These are phyloP conservation scores for Linnemannia hyalina DNA, from an alignment of 192 early-diverging fungal species.

Conservation along the genomic window DNA sequence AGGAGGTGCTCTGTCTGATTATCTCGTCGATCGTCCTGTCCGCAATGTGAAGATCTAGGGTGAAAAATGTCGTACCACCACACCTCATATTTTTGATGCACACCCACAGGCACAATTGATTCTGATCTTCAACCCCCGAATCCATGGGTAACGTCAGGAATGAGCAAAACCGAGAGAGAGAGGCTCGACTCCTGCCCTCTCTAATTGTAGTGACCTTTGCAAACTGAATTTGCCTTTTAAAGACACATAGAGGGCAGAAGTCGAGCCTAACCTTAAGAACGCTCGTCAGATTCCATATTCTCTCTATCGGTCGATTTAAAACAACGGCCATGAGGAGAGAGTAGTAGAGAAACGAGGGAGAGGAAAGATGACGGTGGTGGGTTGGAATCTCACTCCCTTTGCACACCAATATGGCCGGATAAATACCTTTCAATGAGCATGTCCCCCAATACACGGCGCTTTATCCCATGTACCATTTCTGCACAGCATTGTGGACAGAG, in stretches of 20 bases:
- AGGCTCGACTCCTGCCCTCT: no score
- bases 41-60: not conserved
- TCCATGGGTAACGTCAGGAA: not conserved
- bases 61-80: not conserved
- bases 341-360: not conserved
- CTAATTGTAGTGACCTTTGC: no score
- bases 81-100: not conserved
- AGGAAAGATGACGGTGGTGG: not conserved
- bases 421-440: no score
- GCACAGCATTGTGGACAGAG: not conserved
- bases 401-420: not conserved
- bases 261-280: no score
- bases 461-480: not conserved
- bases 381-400: not conserved
- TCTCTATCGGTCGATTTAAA: constrained; percentile 10
- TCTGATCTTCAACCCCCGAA: not conserved
- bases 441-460: not conserved
- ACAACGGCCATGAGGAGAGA: not conserved
- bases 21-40: not conserved
- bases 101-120: not conserved
- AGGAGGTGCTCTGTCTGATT: not conserved
- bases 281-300: constrained; percentile 18
- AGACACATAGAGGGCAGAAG: no score
- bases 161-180: not conserved
- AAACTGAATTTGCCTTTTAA: no score